Evolutionary conservation across 176 grass and related monocot species (phyloP).

Genomic region (Chrysopogon serrulatus): DNA sequence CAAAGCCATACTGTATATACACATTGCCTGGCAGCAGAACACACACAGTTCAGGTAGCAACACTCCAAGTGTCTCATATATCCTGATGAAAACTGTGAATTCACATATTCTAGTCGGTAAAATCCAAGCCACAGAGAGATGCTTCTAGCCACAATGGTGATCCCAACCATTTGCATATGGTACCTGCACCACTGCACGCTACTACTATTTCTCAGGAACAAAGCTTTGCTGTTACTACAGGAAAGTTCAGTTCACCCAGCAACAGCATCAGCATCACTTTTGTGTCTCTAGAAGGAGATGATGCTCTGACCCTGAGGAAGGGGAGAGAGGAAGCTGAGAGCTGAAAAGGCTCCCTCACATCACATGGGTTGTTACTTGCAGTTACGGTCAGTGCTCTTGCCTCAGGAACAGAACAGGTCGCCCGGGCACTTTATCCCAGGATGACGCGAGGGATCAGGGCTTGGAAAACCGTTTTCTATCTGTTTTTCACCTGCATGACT

Average conservation of each 20-base stretch:
- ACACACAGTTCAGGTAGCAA: background rate
- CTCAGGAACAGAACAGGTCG: constrained; percentile 45
- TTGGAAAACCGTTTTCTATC: constrained; percentile 19
- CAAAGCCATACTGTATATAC: background rate
- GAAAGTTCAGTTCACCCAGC: constrained; percentile 16
- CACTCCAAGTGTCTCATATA: background rate
- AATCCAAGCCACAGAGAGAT: background rate
- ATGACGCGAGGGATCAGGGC: constrained; percentile 11
- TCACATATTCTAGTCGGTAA: background rate
- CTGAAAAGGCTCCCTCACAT: constrained; percentile 17
- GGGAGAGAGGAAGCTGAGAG: background rate
- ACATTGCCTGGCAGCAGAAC: background rate
- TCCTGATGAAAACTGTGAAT: background rate
- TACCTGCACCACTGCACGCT: background rate
- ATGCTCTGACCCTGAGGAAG: background rate
- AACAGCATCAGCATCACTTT: no score
- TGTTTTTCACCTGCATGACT: constrained; percentile 5
- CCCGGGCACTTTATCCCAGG: constrained; percentile 25
- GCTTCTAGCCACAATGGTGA: background rate
- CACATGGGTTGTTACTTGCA: constrained; percentile 55
- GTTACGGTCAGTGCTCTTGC: constrained; percentile 30
- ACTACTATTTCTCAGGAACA: background rate
- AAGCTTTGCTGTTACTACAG: background rate
- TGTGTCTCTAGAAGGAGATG: constrained; percentile 10
- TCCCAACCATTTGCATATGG: background rate